Percentiles rank a stretch among this genome's conserved stretches.
phyloP scores from a whole-genome alignment of 441 rosid genomes.

The Macaranga tanarius region DNA sequence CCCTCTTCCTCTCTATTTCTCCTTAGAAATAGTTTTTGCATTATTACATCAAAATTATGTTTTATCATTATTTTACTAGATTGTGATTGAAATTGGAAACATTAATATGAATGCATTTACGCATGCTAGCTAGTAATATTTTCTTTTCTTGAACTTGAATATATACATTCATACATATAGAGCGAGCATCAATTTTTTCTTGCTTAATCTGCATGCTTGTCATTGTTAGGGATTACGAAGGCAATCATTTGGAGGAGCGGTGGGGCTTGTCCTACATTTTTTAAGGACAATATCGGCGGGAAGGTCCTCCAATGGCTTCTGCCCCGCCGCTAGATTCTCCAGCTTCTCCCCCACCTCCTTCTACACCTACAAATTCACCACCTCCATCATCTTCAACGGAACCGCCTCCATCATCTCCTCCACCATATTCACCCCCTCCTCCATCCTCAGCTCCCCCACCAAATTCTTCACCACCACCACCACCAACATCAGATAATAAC shows the following conservation, averaged over 20 bases:
- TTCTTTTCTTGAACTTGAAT: not conserved
- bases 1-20: not conserved
- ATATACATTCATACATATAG: too few relatives aligned
- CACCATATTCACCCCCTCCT: slow-evolving; percentile 22
- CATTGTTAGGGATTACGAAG: not conserved
- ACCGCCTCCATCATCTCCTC: slow-evolving; percentile 18
- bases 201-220: not conserved
- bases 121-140: not conserved
- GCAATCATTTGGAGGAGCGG: slow-evolving; percentile 9
- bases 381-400: slow-evolving; percentile 8
- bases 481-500: slow-evolving; percentile 10
- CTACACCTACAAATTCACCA: slow-evolving; percentile 12
- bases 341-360: slow-evolving; percentile 14
- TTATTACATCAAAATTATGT: too few relatives aligned
- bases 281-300: slow-evolving; percentile 20
- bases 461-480: slow-evolving; percentile 4
- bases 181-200: too few relatives aligned
- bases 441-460: slow-evolving; percentile 15
- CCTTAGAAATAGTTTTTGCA: too few relatives aligned
- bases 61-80: too few relatives aligned
- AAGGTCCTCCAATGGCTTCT: slow-evolving; percentile 33
- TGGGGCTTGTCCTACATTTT: slow-evolving; percentile 16
- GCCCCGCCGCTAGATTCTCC: slow-evolving; percentile 34
- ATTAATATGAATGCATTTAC: too few relatives aligned
- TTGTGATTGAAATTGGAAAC: too few relatives aligned